These are phyloP conservation scores for Ophiocordyceps camponoti-floridani DNA, from an alignment of 2,329 filamentous ascomycete genomes.

Conservation along the genomic window DNA sequence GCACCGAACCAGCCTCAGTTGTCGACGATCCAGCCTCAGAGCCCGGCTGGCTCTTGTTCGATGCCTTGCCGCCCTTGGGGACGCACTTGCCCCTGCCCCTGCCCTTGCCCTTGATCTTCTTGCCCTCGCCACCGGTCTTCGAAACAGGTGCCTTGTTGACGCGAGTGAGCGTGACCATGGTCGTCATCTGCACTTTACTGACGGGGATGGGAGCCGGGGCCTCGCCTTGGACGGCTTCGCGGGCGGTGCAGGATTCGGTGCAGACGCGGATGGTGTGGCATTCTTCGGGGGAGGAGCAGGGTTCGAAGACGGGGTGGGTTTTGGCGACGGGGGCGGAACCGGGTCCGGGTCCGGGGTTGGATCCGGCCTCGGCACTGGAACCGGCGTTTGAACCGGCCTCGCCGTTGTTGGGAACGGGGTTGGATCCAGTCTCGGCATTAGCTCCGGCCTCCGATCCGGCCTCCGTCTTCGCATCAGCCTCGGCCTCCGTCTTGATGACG, in stretches of 20 bases:
- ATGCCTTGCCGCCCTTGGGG: no score
- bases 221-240: neutral
- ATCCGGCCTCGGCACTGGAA: no score
- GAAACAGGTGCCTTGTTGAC: neutral
- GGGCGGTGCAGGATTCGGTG: neutral
- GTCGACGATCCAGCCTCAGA: no score
- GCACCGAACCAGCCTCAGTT: neutral
- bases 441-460: neutral
- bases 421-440: neutral
- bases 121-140: neutral
- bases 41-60: no score
- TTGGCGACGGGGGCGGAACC: neutral
- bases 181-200: neutral
- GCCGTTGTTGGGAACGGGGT: neutral
- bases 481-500: neutral
- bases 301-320: neutral
- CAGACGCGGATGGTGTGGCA: neutral
- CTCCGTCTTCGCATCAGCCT: neutral
- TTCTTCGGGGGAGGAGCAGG: neutral
- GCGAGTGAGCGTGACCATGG: neutral
- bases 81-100: neutral
- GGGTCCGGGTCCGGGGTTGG: neutral
- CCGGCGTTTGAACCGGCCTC: neutral
- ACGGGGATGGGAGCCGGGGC: neutral
- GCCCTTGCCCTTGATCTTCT: neutral